Percentiles rank a stretch among this genome's conserved stretches.
phyloP scores from a whole-genome alignment of 1,139 yeast species.

The Nakaseomyces sp. region DNA sequence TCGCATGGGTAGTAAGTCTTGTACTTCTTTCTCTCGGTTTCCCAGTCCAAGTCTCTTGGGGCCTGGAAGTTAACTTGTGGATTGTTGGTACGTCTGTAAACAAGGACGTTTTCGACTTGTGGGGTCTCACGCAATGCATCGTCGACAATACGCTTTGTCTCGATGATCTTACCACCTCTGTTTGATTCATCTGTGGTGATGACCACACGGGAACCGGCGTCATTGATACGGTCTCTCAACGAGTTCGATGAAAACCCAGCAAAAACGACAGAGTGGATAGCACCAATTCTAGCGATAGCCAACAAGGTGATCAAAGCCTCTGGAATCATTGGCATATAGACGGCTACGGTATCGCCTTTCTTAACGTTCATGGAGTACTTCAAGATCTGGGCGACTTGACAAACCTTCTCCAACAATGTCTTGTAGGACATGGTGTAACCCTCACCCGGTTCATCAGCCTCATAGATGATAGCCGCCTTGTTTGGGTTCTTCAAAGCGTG shows the following conservation, averaged over 20 bases:
- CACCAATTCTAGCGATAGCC: slow-evolving; percentile 73
- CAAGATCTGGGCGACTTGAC: slow-evolving; percentile 61
- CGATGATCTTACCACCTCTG: slow-evolving; percentile 77
- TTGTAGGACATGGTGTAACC: slow-evolving; percentile 61
- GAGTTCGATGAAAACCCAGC: slow-evolving; percentile 78
- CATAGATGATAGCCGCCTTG: slow-evolving; percentile 70
- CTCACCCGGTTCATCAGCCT: slow-evolving; percentile 65
- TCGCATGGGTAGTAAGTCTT: slow-evolving; percentile 79
- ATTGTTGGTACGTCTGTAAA: slow-evolving; percentile 66
- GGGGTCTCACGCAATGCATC: slow-evolving; percentile 69
- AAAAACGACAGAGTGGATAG: slow-evolving; percentile 74
- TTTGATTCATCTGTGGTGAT: slow-evolving; percentile 75
- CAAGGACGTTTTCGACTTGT: slow-evolving; percentile 57
- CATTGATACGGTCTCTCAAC: slow-evolving; percentile 64
- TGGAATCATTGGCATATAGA: slow-evolving; percentile 80
- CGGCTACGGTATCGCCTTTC: slow-evolving; percentile 81
- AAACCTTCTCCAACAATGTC: slow-evolving; percentile 60
- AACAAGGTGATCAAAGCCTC: slow-evolving; percentile 65
- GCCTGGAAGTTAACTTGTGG: slow-evolving; percentile 52
- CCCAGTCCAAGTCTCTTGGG: slow-evolving; percentile 75
- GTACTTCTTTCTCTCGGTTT: slow-evolving; percentile 59
- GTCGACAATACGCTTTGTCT: slow-evolving; percentile 75
- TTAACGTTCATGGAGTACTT: slow-evolving; percentile 53
- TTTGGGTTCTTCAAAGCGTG: slow-evolving; percentile 66
- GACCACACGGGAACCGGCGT: slow-evolving; percentile 65